A percentile compares a stretch with the other conserved stretches of the same genome.
Evolutionary conservation across 2,329 filamentous ascomycete species (phyloP).

Genomic region (Pyricularia sp.): DNA sequence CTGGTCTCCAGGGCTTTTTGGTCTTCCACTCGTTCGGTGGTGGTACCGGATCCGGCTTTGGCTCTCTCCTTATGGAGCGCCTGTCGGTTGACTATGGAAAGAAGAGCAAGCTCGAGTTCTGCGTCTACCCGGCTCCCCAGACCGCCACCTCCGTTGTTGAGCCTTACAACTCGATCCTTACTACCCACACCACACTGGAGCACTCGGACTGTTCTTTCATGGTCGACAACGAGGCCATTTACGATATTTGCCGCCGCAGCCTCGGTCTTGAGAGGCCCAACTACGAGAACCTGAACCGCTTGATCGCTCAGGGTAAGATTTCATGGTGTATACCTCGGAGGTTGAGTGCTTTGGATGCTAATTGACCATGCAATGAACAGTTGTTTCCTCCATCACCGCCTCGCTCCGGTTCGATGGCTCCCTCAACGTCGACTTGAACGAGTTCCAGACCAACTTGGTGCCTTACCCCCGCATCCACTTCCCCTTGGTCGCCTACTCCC

Average conservation of each 20-base stretch:
- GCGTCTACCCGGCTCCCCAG: slow-evolving; percentile 57
- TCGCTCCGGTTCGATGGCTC: slow-evolving; percentile 60
- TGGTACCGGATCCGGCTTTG: slow-evolving; percentile 61
- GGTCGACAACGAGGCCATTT: slow-evolving; percentile 63
- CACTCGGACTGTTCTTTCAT: slow-evolving; percentile 71
- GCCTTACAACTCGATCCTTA: slow-evolving; percentile 62
- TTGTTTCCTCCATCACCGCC: slow-evolving; percentile 62
- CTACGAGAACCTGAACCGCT: slow-evolving; percentile 59
- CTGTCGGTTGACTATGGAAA: slow-evolving; percentile 63
- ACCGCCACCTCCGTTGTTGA: slow-evolving; percentile 60
- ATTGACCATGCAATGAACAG: slow-evolving; percentile 13
- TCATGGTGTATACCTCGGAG: background rate
- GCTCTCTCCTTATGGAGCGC: slow-evolving; percentile 58
- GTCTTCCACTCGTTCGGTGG: slow-evolving; percentile 66
- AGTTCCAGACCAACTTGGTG: slow-evolving; percentile 67
- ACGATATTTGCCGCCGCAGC: slow-evolving; percentile 62
- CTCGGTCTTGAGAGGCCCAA: slow-evolving; percentile 55
- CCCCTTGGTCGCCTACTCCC: slow-evolving; percentile 59
- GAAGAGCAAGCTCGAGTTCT: slow-evolving; percentile 66
- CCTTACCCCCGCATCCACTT: slow-evolving; percentile 65
- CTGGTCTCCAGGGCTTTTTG: slow-evolving; percentile 57
- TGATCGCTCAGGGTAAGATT: slow-evolving; percentile 44
- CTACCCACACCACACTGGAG: slow-evolving; percentile 63
- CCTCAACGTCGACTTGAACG: slow-evolving; percentile 62
- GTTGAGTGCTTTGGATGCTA: background rate